Evolutionary conservation across 2,329 filamentous ascomycete genomes (phyloP), one percentile per base, ranked within the genome.

Genomic region (Lizonia empirigonia): DNA sequence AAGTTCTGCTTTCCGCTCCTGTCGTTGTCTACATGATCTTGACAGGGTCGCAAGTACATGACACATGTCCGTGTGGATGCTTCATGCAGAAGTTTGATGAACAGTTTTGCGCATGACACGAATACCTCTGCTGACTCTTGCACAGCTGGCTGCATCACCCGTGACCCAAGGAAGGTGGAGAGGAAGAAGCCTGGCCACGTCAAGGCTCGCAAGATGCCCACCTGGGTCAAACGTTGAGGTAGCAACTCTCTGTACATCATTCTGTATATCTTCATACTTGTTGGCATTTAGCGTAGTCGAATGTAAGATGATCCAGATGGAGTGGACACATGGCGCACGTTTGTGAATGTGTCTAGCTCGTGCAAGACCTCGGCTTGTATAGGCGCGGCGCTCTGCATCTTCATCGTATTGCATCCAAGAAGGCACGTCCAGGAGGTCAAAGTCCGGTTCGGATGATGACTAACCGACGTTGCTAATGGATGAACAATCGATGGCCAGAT

Each of bases 131-230:
- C 80, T 84, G 72, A 84, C 74, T 50, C 41, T 55, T 54, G 50
- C 44, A 49, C 74, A 99, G 94, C 93, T 72, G 95, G 95, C 58
- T 91, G 89, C 74, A 84, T 99, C 59, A 95, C 92, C 44, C 88
- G 93, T 70, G 93, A 99, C 78, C 84, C 87, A 50, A 91, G 93
- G 78, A 86, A 82, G 69, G 95, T 99, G 63, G 94, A 99, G 79
- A 93, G 94, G 74, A 99, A 99, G 87, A 97, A 99, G 84, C 85
- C 91, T 50, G 95, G 94, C 64, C 90, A 91, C 70, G 77, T 96
- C 78, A 99, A 99, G 83, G 93, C 94, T 51, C 89, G 94, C 77
- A 99, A 99, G 86, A 95, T 89, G 85, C 93, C 93, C 54, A 84
- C 94, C 67, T 99, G 95, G 94, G 92, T 97, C 82, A 97, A 97